Base-by-base conservation (phyloP, 2,329 filamentous ascomycete species). In the Exserohilum rostratum region DNA sequence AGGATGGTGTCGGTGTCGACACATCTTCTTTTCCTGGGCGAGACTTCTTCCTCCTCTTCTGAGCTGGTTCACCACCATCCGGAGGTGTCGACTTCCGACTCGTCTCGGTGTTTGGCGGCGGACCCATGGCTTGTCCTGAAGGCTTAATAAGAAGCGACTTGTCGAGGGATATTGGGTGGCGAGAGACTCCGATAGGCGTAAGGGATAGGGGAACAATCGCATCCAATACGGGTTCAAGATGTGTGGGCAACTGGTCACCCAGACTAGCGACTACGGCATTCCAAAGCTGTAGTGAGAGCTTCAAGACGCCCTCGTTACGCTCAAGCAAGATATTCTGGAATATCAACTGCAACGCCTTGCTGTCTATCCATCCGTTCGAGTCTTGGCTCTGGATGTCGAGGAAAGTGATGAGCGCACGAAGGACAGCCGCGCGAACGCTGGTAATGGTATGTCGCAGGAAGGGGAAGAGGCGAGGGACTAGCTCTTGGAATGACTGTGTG, bases 381-480 rank as follows among this genome's bases (percentile, higher is more conserved):
- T 83, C 84, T 51, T 90, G 86, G 47, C 87, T 87, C 57, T 93
- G 90, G 18, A 99, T 87, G 62, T 91, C 89, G 65, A 96, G 85
- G 76, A 99, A 99, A 0, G 95, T 99, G 66, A 93, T 86, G 27
- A 99, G 81, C 31, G 95, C 95, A 68, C 96, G 91, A 42, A 99
- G 82, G 3, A 99, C 95, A 9, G 95, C 93, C 35, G 93, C 88
- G 48, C 95, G 90, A 44, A 99, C 95, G 51, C 90, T 96, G 1
- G 92, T 96, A 66, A 99, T 98, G 6, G 96, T 99, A 74, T 99
- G 95, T 53, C 95, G 89, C 39, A 99, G 80, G 82, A 99, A 99
- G 3, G 93, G 93, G 69, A 97, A 99, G 3, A 99, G 85, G 40
- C 95, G 87, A 20, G 96, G 95, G 5, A 99, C 93, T 29, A 99